Evolutionary conservation across 768 basidiomycete species (phyloP).

Genomic region (Chalciporus sphaerocephalus): DNA sequence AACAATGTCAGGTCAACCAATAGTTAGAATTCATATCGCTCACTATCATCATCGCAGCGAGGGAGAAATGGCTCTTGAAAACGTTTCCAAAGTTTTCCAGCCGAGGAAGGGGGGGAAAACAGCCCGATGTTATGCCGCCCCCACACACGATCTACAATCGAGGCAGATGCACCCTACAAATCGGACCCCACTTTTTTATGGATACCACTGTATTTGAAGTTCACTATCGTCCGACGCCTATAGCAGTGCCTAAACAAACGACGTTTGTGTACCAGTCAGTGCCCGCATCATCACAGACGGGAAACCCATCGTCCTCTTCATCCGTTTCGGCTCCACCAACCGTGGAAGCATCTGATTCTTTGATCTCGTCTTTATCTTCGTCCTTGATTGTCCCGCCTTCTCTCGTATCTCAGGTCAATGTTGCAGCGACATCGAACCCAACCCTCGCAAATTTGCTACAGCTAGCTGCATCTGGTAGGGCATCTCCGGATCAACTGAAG

Average conservation of each 20-base stretch:
- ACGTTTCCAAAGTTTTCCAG: constrained; percentile 71
- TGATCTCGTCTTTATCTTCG: constrained; percentile 43
- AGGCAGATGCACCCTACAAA: constrained; percentile 64
- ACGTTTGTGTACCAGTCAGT: constrained; percentile 27
- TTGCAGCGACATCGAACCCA: constrained; percentile 62
- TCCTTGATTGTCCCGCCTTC: constrained; percentile 50
- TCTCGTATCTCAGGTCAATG: constrained; percentile 60
- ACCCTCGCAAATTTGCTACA: constrained; percentile 64
- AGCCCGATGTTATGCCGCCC: constrained; percentile 49
- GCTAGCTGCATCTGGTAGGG: constrained; percentile 57
- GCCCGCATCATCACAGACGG: constrained; percentile 29
- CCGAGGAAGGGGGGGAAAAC: constrained; percentile 56
- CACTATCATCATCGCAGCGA: constrained; percentile 41
- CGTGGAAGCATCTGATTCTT: constrained; percentile 34
- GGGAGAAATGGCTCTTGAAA: constrained; percentile 62
- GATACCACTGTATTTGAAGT: constrained; percentile 72
- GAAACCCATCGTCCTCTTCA: constrained; percentile 22
- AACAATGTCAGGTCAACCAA: constrained; percentile 50
- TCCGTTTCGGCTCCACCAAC: constrained; percentile 18
- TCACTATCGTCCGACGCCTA: constrained; percentile 50
- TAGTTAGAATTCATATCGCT: constrained; percentile 12
- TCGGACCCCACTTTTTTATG: constrained; percentile 71
- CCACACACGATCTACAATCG: constrained; percentile 63
- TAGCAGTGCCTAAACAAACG: constrained; percentile 18
- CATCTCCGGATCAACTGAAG: constrained; percentile 60